Evolutionary conservation across 192 early-diverging fungal species (phyloP), one percentile per base, ranked within the genome.

Genomic region (Rhizoclosmatium globosum): DNA sequence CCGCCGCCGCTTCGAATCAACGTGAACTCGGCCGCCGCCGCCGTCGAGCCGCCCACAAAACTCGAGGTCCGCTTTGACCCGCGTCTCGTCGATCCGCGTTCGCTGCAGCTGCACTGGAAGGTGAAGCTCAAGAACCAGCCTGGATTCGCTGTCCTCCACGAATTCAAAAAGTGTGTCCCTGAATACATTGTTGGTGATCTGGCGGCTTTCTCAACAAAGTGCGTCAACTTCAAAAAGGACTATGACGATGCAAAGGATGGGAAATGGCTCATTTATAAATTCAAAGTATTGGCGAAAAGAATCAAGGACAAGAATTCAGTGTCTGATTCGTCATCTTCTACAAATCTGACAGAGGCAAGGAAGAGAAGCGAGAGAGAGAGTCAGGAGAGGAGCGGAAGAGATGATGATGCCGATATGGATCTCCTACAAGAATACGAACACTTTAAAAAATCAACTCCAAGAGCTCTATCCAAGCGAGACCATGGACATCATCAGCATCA

Each of bases 231-330:
- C 71, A 9, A 17, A 2, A 43, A 31, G 1, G 71, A 72, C 39
- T 72, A 58, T 41, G 57, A 53, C 9, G 11, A 31, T 11, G 71
- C 71, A 41, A 42, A 59, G 17, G 42, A 58, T n/a, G 53, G 53
- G 4, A 9, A 72, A 2, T 72, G 71, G 71, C 39, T 72, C 50
- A 58, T n/a, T 53, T 72, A 72, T 42, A 72, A 72, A n/a, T 72
- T 72, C 47, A 72, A 72, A 72, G 23, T 72, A 13, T 39, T 72
- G 13, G 71, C 67, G 17, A 68, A 46, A 45, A 64, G 21, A 38
- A 2, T 15, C 13, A 31, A 64, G 21, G 62, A 38, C 19, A 64
- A 31, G 21, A 64, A 39, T 31, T 31, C 31, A 31, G 31, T 31
- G 31, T 31, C 31, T 6, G 57, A 58, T 3, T 58, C 21, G 57